Evolutionary conservation across 2,329 filamentous ascomycete species (phyloP).

Genomic region (Periconia sp.): DNA sequence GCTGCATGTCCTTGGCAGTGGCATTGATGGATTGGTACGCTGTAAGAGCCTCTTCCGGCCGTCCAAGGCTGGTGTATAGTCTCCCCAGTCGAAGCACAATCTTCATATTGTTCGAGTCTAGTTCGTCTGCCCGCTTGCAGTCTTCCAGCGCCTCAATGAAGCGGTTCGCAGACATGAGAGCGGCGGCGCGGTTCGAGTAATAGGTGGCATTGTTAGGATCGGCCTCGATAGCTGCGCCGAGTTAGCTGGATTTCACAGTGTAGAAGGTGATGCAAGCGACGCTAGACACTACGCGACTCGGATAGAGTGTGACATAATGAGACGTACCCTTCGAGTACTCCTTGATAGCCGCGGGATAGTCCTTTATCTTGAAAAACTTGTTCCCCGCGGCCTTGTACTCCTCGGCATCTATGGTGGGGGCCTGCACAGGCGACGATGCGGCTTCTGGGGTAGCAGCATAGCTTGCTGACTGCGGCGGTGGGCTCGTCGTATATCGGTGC

Average conservation of each 20-base stretch:
- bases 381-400: slow-evolving; percentile 91
- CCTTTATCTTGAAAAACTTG: slow-evolving; percentile 94
- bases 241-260: slow-evolving; percentile 29
- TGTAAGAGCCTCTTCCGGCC: slow-evolving; percentile 83
- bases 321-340: slow-evolving; percentile 91
- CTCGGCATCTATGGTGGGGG: slow-evolving; percentile 78
- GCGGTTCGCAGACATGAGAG: slow-evolving; percentile 85
- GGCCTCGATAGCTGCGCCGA: slow-evolving; percentile 76
- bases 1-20: slow-evolving; percentile 81
- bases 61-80: slow-evolving; percentile 86
- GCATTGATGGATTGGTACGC: slow-evolving; percentile 82
- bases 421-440: slow-evolving; percentile 47
- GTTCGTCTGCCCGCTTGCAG: slow-evolving; percentile 78
- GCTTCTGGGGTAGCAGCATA: slow-evolving; percentile 46
- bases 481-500: slow-evolving; percentile 64
- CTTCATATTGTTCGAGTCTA: slow-evolving; percentile 87
- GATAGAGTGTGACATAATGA: slow-evolving; percentile 9
- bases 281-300: slow-evolving; percentile 20
- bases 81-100: slow-evolving; percentile 86
- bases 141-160: slow-evolving; percentile 85
- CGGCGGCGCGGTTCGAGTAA: slow-evolving; percentile 92
- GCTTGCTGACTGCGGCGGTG: slow-evolving; percentile 50
- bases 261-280: slow-evolving; percentile 18
- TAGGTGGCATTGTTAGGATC: slow-evolving; percentile 87
- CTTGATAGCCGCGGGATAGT: slow-evolving; percentile 85